Base-by-base conservation (phyloP, 345 rosid species). In the Salix udensis region DNA sequence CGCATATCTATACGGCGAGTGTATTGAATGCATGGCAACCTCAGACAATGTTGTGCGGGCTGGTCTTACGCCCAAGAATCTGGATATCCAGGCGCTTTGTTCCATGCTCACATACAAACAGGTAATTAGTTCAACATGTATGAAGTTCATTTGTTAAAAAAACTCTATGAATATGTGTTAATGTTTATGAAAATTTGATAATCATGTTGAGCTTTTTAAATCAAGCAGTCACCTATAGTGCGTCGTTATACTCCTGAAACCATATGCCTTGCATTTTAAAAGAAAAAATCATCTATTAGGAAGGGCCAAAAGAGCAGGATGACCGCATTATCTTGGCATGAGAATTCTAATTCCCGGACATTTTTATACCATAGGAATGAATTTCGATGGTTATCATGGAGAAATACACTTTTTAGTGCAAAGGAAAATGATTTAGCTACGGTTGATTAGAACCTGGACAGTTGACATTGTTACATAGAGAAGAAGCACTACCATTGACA, bases 1-100 rank as follows among this genome's bases (percentile, higher is more conserved):
- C 68, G 99, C 99, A 0, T 96, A 96, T 74, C 74, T 96, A 69
- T 86, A 74, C 16, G 99, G 99, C 16, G 99, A 96, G 19, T 94
- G 98, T 81, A 58, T 94, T 31, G 99, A 96, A 73, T 92, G 97
- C 90, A 96, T 96, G 99, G 99, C 98, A 24, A 91, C 99, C 64
- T 96, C 99, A 28, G 98, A 96, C 89, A 96, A 94, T 69, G 99
- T 94, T 71, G 98, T 96, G 52, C 89, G 99, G 60, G 99, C 99
- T 78, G 99, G 99, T 74, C 96, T 96, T 77, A 96, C 99, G 73
- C 91, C 98, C 70, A 96, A 96, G 82, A 87, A 85, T 74, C 87
- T 92, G 76, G 99, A 96, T 75, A 80, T 91, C 67, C 89, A 87
- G 77, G 89, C 98, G 44, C 96, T 94, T 36, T 94, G 97, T 76